These are phyloP conservation scores for Gnomoniopsis sp. DNA, from an alignment of 2,329 filamentous ascomycete species.

Conservation along the genomic window DNA sequence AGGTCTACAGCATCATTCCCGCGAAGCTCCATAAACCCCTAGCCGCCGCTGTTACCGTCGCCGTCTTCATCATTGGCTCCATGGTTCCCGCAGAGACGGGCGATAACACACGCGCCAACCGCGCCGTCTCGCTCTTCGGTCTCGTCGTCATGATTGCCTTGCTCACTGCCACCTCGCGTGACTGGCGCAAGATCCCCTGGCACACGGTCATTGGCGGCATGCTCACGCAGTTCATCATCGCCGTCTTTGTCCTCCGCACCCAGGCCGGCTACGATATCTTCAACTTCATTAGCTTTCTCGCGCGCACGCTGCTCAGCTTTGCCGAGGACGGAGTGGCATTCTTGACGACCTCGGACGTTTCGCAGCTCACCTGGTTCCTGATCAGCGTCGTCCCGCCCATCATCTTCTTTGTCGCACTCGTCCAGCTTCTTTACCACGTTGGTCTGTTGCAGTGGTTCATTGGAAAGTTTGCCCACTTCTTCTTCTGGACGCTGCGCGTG, in stretches of 20 bases:
- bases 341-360: slow-evolving; percentile 51
- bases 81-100: slow-evolving; percentile 68
- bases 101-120: slow-evolving; percentile 77
- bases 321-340: slow-evolving; percentile 71
- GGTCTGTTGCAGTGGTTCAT: slow-evolving; percentile 87
- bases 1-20: slow-evolving; percentile 61
- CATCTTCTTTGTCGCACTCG: slow-evolving; percentile 93
- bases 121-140: slow-evolving; percentile 77
- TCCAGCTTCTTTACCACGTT: slow-evolving; percentile 79
- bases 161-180: slow-evolving; percentile 69
- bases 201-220: slow-evolving; percentile 85
- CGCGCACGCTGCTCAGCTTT: slow-evolving; percentile 71
- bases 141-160: slow-evolving; percentile 64
- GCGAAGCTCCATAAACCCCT: slow-evolving; percentile 60
- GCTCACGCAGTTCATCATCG: slow-evolving; percentile 83
- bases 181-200: slow-evolving; percentile 64
- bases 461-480: slow-evolving; percentile 80
- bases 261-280: slow-evolving; percentile 85
- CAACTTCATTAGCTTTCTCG: slow-evolving; percentile 77
- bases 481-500: slow-evolving; percentile 86
- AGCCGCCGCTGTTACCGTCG: slow-evolving; percentile 62
- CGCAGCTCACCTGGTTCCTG: slow-evolving; percentile 63
- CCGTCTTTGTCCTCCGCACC: slow-evolving; percentile 82
- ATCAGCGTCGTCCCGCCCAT: slow-evolving; percentile 80
- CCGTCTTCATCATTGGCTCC: slow-evolving; percentile 72